Evolutionary conservation across 139 green algal genomes (phyloP), one percentile per base, ranked within the genome.

Genomic region (Coccomyxa sp.): DNA sequence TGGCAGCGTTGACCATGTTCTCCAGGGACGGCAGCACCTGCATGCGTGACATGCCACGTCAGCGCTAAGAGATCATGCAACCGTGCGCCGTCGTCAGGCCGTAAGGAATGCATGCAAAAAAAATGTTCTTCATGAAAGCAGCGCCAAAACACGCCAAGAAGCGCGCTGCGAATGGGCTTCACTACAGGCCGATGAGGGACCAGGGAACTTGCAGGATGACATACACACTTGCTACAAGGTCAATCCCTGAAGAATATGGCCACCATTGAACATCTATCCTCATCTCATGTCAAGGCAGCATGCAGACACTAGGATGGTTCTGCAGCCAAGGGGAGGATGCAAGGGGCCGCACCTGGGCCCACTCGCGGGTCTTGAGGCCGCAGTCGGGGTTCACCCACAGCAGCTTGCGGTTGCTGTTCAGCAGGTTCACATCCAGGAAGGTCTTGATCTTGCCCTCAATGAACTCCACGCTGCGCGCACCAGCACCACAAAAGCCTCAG

Each of bases 321-420:
- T 28, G 63, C 18, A 25, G 21, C 63, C 18, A 14, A 63, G 11
- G 60, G 23, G 51, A 76, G 51, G 79, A 63, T 16, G 23, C 1
- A 59, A 21, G 27, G 15, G 18, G 10, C 1, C 21, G 3, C 21
- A 71, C 57, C 83, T 83, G 87, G 92, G 80, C 82, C 83, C 90
- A 95, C 80, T 87, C 83, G 66, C 95, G 90, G 0, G 95, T 98
- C 91, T 98, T 98, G 51, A 98, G 89, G 63, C 95, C 95, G 85
- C 94, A 97, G 90, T 97, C 94, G 18, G 91, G 94, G 88, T 96
- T 96, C 60, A 97, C 92, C 91, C 92, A 95, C 78, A 97, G 87
- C 83, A 89, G 88, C 30, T 93, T 82, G 15, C 85, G 45, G 81
- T 88, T 84, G 63, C 91, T 90, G 23, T 68, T 80, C 68, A 95